Evolutionary conservation across 208 protist genomes (phyloP).

Genomic region (Strigomonas culicis): DNA sequence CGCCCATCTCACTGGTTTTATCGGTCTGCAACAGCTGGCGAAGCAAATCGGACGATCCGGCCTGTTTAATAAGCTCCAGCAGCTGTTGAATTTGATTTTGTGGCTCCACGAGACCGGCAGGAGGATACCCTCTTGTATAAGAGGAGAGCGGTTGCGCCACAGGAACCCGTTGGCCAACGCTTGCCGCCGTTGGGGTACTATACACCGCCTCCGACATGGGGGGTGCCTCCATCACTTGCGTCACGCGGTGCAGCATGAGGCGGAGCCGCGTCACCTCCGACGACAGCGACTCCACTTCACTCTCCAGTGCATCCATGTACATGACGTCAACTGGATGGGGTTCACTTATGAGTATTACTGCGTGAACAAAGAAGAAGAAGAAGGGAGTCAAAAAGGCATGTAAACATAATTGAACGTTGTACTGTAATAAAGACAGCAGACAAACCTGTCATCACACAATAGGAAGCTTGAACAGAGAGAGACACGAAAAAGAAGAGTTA

Average conservation of each 20-base stretch:
- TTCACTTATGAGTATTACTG: background rate
- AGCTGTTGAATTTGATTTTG: conserved; percentile 6
- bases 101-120: too few species aligned
- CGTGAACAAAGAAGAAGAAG: conserved; percentile 6
- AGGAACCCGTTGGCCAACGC: background rate
- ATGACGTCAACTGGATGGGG: conserved; percentile 19
- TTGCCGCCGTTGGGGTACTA: background rate
- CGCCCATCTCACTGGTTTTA: background rate
- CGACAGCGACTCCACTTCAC: conserved; percentile 77
- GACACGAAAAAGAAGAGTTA: too few species aligned
- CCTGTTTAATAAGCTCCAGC: conserved; percentile 2
- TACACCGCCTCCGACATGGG: background rate
- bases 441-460: too few species aligned
- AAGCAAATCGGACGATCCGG: conserved; percentile 3
- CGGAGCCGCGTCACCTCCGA: conserved; percentile 83
- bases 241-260: conserved; percentile 77
- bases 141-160: too few species aligned
- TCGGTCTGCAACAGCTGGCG: background rate
- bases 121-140: too few species aligned
- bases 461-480: too few species aligned
- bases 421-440: background rate
- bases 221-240: conserved; percentile 39
- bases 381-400: conserved; percentile 14
- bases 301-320: conserved; percentile 79
- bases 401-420: background rate